phyloP scores from a whole-genome alignment of 2,329 filamentous ascomycete species.

The Apiospora koreana region DNA sequence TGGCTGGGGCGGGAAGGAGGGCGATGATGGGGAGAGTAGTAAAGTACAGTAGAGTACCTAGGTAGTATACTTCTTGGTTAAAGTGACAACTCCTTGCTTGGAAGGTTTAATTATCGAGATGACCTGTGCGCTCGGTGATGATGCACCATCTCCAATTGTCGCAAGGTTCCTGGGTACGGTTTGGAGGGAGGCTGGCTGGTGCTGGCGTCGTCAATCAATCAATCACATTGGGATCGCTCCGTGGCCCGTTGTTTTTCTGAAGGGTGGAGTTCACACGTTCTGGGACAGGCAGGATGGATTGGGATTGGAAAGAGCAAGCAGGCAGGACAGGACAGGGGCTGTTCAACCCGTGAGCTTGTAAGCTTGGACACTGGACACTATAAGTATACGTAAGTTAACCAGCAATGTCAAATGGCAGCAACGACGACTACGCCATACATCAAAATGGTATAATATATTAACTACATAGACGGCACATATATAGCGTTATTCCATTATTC shows the following conservation, averaged over 20 bases:
- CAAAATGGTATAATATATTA: no score
- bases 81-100: neutral
- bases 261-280: neutral
- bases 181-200: neutral
- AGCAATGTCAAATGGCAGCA: no score
- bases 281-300: neutral
- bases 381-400: no score
- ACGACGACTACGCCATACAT: no score
- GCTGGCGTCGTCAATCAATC: slow-evolving; percentile 5
- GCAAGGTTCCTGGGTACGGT: neutral
- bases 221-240: neutral
- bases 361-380: no score
- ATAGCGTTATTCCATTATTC: no score
- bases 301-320: no score
- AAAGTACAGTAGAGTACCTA: neutral
- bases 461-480: no score
- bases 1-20: no score
- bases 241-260: neutral
- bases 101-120: slow-evolving; percentile 8
- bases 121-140: slow-evolving; percentile 1
- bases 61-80: no score
- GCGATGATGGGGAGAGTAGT: neutral
- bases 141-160: neutral
- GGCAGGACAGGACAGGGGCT: slow-evolving; percentile 1
- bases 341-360: neutral